phyloP scores from a whole-genome alignment of 2,329 filamentous ascomycete genomes.

The Cladosporium sp. region DNA sequence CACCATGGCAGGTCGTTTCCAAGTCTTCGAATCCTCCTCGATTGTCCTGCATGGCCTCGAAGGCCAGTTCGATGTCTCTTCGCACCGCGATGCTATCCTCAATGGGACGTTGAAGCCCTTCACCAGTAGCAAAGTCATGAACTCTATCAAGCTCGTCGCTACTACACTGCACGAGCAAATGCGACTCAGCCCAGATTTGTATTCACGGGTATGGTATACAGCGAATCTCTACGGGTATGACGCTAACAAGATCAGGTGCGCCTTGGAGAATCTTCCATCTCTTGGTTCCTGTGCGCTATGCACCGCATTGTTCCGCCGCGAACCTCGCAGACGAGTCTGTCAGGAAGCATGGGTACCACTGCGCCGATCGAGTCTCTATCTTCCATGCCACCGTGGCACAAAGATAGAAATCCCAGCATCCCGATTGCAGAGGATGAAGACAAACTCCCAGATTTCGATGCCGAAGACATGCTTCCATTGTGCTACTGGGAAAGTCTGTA shows the following conservation, averaged over 20 bases:
- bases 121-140: neutral
- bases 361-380: neutral
- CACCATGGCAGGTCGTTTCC: no score
- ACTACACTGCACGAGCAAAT: neutral
- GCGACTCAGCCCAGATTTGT: neutral
- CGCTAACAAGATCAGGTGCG: conserved; percentile 7
- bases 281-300: conserved; percentile 3
- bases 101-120: neutral
- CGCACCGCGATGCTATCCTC: neutral
- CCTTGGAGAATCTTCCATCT: neutral
- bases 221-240: neutral
- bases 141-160: neutral
- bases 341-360: neutral
- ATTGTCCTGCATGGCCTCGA: neutral
- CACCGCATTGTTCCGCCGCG: conserved; percentile 6
- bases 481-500: conserved; percentile 19
- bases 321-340: neutral
- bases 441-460: conserved; percentile 3
- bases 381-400: conserved; percentile 5
- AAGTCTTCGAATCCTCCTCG: no score
- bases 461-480: conserved; percentile 8
- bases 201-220: neutral
- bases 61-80: neutral
- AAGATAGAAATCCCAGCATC: neutral
- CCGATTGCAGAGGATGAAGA: neutral